phyloP scores from a whole-genome alignment of 768 basidiomycete species.

The Chalciporus chontae region DNA sequence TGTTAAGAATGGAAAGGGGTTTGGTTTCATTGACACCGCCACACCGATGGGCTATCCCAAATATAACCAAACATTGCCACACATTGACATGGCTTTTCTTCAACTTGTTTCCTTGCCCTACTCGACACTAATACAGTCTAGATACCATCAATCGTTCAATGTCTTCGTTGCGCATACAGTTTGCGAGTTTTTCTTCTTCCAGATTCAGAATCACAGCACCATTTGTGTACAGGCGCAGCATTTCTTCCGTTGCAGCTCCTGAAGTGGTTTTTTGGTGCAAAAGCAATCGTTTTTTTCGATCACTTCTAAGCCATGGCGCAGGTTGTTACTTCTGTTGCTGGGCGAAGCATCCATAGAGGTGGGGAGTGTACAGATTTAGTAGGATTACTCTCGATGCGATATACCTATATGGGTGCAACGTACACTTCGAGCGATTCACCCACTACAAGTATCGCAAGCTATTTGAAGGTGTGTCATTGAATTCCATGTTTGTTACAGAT shows the following conservation, averaged over 20 bases:
- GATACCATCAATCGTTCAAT: neutral
- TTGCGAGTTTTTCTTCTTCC: neutral
- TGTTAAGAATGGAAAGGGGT: too few relatives aligned
- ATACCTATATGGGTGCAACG: too few relatives aligned
- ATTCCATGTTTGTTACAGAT: too few relatives aligned
- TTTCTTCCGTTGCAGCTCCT: conserved; percentile 26
- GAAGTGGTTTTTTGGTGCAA: conserved; percentile 32
- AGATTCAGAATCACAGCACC: conserved; percentile 20
- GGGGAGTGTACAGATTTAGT: conserved; percentile 12
- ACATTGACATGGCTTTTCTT: neutral
- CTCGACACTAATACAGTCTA: too few relatives aligned
- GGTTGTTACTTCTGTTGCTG: conserved; percentile 1
- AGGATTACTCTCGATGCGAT: neutral
- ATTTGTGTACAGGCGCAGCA: conserved; percentile 32
- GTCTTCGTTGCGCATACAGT: neutral
- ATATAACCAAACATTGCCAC: too few relatives aligned
- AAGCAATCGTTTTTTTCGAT: conserved; percentile 9
- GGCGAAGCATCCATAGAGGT: conserved; percentile 2
- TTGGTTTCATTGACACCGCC: conserved; percentile 53
- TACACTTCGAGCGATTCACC: too few relatives aligned
- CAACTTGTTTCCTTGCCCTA: too few relatives aligned
- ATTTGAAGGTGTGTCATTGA: too few relatives aligned
- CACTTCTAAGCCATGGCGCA: conserved; percentile 8
- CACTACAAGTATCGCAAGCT: too few relatives aligned
- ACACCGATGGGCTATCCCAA: conserved; percentile 31